A percentile compares a stretch with the other conserved stretches of the same genome.
Evolutionary conservation across 2,329 filamentous ascomycete species (phyloP).

Genomic region (Fusarium gaditjirri): DNA sequence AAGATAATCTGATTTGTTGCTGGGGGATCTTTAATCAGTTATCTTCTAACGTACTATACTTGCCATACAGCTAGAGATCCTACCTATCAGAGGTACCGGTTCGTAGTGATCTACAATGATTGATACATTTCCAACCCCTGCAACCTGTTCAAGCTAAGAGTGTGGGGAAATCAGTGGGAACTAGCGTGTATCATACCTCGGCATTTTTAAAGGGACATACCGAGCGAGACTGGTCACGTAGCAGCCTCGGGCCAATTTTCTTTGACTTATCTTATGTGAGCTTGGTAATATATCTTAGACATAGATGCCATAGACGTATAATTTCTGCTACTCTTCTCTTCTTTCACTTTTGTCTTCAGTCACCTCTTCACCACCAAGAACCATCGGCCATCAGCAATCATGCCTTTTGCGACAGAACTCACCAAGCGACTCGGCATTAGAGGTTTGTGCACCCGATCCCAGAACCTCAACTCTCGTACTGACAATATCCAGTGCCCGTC

Average conservation of each 20-base stretch:
- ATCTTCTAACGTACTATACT: too few species aligned
- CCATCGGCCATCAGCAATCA: constrained; percentile 45
- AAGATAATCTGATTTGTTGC: too few species aligned
- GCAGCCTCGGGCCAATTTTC: constrained; percentile 23
- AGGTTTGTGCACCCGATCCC: constrained; percentile 47
- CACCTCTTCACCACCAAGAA: not conserved
- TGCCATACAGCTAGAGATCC: too few species aligned
- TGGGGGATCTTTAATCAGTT: too few species aligned
- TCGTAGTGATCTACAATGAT: too few species aligned
- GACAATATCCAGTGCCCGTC: constrained; percentile 69
- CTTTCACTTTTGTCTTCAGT: not conserved
- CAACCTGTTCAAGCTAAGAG: not conserved
- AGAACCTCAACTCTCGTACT: not conserved
- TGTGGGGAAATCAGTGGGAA: constrained; percentile 13
- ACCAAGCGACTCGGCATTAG: constrained; percentile 68
- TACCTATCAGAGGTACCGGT: too few species aligned
- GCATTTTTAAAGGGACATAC: constrained; percentile 16
- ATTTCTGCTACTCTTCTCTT: not conserved
- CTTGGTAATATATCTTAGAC: not conserved
- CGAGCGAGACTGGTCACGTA: constrained; percentile 4
- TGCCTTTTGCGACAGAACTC: constrained; percentile 68
- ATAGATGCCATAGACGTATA: not conserved
- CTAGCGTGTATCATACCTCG: constrained; percentile 29
- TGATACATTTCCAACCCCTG: too few species aligned
- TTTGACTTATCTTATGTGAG: constrained; percentile 2